Conservation (phyloP, 2,329 filamentous ascomycete species). For the Pseudodiploospora longispora region DNA sequence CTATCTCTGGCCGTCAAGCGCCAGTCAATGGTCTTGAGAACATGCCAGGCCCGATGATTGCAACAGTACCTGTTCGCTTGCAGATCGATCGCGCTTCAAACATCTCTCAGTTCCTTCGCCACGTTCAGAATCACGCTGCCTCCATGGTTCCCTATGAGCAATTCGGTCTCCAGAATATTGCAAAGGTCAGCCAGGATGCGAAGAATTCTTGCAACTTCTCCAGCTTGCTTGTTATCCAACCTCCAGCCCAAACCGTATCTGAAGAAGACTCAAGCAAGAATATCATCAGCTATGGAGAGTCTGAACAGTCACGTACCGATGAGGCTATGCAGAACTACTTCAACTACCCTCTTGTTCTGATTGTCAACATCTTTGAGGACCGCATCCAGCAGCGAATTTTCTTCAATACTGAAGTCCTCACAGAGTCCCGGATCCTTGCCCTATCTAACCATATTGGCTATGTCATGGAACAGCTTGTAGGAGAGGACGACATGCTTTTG, state of each 20-base stretch:
- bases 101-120: constrained; percentile 33
- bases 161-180: constrained; percentile 12
- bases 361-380: constrained; percentile 3
- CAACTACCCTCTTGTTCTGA: constrained; percentile 5
- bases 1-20: constrained; percentile 16
- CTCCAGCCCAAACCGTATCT: constrained; percentile 1
- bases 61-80: constrained; percentile 17
- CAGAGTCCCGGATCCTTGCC: neutral
- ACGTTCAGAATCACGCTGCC: constrained; percentile 10
- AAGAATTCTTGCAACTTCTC: constrained; percentile 10
- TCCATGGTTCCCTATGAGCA: constrained; percentile 10
- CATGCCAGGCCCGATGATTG: constrained; percentile 18
- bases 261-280: neutral
- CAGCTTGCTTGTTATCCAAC: constrained; percentile 10
- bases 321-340: constrained; percentile 6
- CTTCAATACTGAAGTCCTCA: constrained; percentile 1
- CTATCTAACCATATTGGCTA: constrained; percentile 2
- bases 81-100: constrained; percentile 18
- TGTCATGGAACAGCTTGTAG: constrained; percentile 2
- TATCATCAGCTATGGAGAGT: constrained; percentile 1
- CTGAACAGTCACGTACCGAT: neutral
- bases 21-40: constrained; percentile 14
- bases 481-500: neutral
- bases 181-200: constrained; percentile 9
- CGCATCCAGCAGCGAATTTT: constrained; percentile 3